A percentile compares a stretch with the other conserved stretches of the same genome.
Conservation (phyloP, 352 stramenopile genomes). For the Pythium sp. region DNA sequence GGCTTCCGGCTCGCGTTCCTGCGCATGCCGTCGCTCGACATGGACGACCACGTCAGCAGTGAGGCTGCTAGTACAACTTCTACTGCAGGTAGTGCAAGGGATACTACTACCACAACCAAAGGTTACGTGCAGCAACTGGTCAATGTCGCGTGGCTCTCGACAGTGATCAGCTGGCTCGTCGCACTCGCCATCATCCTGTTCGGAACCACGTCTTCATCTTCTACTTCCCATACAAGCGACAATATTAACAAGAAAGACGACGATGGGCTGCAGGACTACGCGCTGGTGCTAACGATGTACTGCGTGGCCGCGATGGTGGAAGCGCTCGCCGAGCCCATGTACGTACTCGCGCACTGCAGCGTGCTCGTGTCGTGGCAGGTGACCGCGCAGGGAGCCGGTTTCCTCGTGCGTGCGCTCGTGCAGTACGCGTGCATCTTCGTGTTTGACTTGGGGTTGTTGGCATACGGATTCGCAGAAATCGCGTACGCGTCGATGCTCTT, state of each 20-base stretch:
- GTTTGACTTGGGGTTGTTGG: constrained; percentile 59
- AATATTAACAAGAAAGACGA: neutral
- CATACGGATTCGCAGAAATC: constrained; percentile 75
- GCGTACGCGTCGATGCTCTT: constrained; percentile 64
- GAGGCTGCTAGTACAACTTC: neutral
- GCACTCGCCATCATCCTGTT: constrained; percentile 21
- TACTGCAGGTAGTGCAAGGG: neutral
- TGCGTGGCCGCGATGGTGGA: constrained; percentile 78
- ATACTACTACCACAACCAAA: neutral
- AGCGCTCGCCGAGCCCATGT: constrained; percentile 79
- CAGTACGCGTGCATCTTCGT: constrained; percentile 70
- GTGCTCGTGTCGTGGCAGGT: constrained; percentile 85
- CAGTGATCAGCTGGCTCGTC: constrained; percentile 50
- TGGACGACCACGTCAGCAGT: neutral
- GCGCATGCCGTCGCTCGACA: constrained; percentile 68
- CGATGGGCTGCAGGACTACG: constrained; percentile 38
- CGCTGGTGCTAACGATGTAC: constrained; percentile 66
- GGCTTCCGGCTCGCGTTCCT: constrained; percentile 86
- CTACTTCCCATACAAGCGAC: neutral
- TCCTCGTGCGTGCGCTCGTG: constrained; percentile 64
- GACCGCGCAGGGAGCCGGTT: constrained; percentile 67
- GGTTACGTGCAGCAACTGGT: constrained; percentile 63
- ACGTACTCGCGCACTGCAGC: constrained; percentile 69
- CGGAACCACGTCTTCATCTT: neutral
- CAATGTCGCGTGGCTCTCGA: constrained; percentile 79